Evolutionary conservation across 306 rosid genomes (phyloP).

Genomic region (Casuarina glauca): DNA sequence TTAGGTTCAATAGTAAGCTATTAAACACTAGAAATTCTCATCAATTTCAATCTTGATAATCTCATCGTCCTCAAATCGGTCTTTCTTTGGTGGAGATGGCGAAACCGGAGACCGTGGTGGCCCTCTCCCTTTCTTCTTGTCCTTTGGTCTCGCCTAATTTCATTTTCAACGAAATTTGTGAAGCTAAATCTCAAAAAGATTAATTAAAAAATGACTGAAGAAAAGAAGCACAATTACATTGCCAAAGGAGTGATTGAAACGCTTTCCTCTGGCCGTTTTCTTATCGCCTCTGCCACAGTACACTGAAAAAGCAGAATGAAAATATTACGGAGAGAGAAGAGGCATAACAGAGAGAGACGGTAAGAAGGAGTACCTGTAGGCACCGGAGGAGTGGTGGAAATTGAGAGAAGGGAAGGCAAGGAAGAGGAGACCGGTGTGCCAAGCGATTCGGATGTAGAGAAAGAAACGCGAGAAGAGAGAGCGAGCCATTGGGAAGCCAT

Average conservation of each 20-base stretch:
- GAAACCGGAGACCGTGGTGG: slow-evolving; percentile 64
- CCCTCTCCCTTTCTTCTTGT: slow-evolving; percentile 86
- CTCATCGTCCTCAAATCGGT: slow-evolving; percentile 58
- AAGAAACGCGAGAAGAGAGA: slow-evolving; percentile 53
- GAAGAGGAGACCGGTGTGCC: slow-evolving; percentile 31
- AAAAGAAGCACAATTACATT: slow-evolving; percentile 37
- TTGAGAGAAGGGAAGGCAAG: slow-evolving; percentile 28
- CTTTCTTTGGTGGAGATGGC: slow-evolving; percentile 56
- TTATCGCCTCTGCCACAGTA: slow-evolving; percentile 80
- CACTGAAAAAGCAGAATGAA: slow-evolving; percentile 34
- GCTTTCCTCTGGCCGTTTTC: slow-evolving; percentile 81
- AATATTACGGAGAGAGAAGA: slow-evolving; percentile 10
- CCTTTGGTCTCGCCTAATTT: slow-evolving; percentile 66
- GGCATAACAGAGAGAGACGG: neutral
- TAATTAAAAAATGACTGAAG: neutral
- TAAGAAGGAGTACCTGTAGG: slow-evolving; percentile 48
- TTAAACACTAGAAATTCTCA: slow-evolving; percentile 46
- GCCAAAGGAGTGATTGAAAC: slow-evolving; percentile 78
- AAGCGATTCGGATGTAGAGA: slow-evolving; percentile 64
- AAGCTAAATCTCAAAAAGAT: neutral
- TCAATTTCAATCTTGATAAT: slow-evolving; percentile 66
- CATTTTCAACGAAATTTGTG: neutral
- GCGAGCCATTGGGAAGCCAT: slow-evolving; percentile 34
- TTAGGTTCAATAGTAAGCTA: slow-evolving; percentile 2
- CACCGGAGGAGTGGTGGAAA: slow-evolving; percentile 40